These are phyloP conservation scores for Thalassiosira sp. DNA, from an alignment of 352 stramenopile genomes.

Conservation along the genomic window DNA sequence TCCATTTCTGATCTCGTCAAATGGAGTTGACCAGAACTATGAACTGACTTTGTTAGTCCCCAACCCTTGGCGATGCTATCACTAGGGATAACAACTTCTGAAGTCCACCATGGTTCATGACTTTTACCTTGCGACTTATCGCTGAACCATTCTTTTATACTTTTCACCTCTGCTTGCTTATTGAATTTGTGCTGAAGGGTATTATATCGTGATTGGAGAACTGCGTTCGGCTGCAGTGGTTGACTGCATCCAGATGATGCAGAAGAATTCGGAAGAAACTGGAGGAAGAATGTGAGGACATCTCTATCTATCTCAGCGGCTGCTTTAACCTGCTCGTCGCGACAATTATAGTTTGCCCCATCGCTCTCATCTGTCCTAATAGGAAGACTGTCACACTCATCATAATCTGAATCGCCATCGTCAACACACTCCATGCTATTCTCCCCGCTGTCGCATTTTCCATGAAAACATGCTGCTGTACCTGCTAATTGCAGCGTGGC, in stretches of 20 bases:
- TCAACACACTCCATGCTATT: not conserved
- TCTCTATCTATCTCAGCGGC: constrained; percentile 1
- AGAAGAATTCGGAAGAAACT: constrained; percentile 8
- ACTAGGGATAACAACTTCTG: constrained; percentile 18
- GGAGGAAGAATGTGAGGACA: constrained; percentile 21
- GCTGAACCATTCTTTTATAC: constrained; percentile 31
- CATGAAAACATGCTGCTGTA: not conserved
- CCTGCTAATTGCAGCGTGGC: not conserved
- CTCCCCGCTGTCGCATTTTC: not conserved
- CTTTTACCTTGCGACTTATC: not conserved
- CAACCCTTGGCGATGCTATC: constrained; percentile 18
- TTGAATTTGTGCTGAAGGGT: constrained; percentile 14
- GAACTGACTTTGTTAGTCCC: constrained; percentile 11
- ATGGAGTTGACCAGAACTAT: constrained; percentile 20
- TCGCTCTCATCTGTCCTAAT: not conserved
- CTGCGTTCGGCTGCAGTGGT: constrained; percentile 17
- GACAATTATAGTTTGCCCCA: not conserved
- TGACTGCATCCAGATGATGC: not conserved
- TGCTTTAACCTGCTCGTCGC: not conserved
- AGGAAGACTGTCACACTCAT: constrained; percentile 5
- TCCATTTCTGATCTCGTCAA: constrained; percentile 15
- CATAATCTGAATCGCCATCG: not conserved
- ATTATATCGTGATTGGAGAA: constrained; percentile 26
- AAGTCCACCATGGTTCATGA: constrained; percentile 38
- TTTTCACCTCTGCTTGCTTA: constrained; percentile 22